Conservation (phyloP, 441 rosid genomes). For the Monsonia emarginata region DNA sequence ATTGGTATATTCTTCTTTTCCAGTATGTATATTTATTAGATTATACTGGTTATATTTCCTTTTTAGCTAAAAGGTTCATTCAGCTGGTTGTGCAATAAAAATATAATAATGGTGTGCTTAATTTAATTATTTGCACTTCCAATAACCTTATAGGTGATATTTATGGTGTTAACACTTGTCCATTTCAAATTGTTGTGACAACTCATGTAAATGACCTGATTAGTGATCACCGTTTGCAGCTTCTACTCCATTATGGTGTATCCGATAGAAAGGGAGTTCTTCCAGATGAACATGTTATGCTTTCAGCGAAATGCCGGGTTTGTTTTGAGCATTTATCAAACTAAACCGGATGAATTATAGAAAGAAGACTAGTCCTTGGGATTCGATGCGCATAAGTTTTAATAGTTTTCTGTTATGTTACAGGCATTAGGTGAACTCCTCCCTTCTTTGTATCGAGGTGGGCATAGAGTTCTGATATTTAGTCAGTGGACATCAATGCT, state of each 20-base stretch:
- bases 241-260: conserved; percentile 50
- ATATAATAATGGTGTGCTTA: neutral
- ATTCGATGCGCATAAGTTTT: no score
- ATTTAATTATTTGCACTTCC: neutral
- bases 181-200: neutral
- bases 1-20: no score
- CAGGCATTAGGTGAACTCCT: conserved; percentile 81
- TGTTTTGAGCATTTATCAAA: conserved; percentile 4
- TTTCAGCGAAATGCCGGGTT: conserved; percentile 92
- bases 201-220: neutral
- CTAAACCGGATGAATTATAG: neutral
- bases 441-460: conserved; percentile 50
- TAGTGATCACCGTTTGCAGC: conserved; percentile 32
- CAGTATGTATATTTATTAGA: neutral
- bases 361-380: neutral
- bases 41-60: neutral
- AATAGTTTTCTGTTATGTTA: conserved; percentile 9
- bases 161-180: neutral
- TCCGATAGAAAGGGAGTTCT: conserved; percentile 57
- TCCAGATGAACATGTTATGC: conserved; percentile 75
- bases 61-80: neutral
- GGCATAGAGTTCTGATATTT: conserved; percentile 78
- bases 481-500: conserved; percentile 99
- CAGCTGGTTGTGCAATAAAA: neutral
- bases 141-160: neutral